Conservation (phyloP, 495 filamentous ascomycete species). For the Aspergillus bertholletiae region DNA sequence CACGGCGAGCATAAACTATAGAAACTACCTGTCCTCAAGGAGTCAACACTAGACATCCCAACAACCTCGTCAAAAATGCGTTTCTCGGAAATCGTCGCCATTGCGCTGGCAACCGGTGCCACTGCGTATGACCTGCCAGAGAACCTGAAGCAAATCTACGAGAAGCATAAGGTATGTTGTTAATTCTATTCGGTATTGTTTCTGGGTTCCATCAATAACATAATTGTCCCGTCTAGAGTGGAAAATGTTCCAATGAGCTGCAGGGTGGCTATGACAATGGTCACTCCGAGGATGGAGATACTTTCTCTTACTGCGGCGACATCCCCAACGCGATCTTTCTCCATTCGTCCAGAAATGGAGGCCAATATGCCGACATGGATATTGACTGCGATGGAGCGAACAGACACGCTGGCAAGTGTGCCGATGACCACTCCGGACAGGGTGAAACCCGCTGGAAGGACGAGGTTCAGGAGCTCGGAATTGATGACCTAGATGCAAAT, state of each 20-base stretch:
- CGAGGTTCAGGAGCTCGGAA: too few species aligned
- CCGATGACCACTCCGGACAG: too few species aligned
- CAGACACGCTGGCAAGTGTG: too few species aligned
- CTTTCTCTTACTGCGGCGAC: constrained; percentile 27
- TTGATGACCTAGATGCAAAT: too few species aligned
- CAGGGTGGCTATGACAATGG: constrained; percentile 25
- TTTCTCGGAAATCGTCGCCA: background rate
- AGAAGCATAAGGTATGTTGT: constrained; percentile 20
- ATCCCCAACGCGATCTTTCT: constrained; percentile 28
- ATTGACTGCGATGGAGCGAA: too few species aligned
- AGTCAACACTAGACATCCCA: too few species aligned
- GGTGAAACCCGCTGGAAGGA: too few species aligned
- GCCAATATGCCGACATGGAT: constrained; percentile 26
- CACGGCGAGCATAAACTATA: too few species aligned
- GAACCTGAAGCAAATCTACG: constrained; percentile 27
- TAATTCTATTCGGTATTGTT: background rate
- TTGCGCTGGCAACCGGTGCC: background rate
- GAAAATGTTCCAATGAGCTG: constrained; percentile 21
- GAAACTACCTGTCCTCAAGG: too few species aligned
- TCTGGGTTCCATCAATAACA: background rate
- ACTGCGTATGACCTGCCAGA: constrained; percentile 23
- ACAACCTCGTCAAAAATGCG: too few species aligned
- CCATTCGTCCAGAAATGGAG: constrained; percentile 17
- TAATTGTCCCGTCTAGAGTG: constrained; percentile 5
- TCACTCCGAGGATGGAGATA: constrained; percentile 2